These are phyloP conservation scores for Pleurotus sapidus DNA, from an alignment of 768 basidiomycete species.

Conservation along the genomic window DNA sequence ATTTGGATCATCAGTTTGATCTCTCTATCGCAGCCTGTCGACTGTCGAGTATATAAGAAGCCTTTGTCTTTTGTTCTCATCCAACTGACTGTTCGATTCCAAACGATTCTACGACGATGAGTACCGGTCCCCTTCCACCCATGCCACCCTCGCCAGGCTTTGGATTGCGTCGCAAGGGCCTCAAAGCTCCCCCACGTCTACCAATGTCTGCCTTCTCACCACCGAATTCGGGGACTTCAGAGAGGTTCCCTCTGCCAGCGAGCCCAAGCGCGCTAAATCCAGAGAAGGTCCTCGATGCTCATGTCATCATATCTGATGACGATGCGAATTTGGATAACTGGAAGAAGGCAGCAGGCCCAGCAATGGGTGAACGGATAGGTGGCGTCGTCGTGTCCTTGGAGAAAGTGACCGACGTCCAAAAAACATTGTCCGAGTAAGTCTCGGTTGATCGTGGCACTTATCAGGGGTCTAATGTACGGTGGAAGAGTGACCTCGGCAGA, in stretches of 20 bases:
- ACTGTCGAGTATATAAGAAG: not conserved
- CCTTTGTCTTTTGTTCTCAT: not conserved
- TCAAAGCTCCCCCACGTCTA: slow-evolving; percentile 65
- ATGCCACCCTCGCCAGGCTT: slow-evolving; percentile 40
- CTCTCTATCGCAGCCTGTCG: not conserved
- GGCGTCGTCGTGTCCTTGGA: slow-evolving; percentile 59
- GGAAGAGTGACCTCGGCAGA: slow-evolving; percentile 10
- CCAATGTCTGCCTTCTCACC: slow-evolving; percentile 76
- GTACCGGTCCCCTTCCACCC: slow-evolving; percentile 12
- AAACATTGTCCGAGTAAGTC: slow-evolving; percentile 47
- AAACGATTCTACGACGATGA: slow-evolving; percentile 7
- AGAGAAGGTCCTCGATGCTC: slow-evolving; percentile 60
- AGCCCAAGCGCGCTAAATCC: slow-evolving; percentile 71
- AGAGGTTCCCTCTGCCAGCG: slow-evolving; percentile 64
- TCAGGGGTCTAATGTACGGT: not conserved
- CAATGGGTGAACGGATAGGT: slow-evolving; percentile 39
- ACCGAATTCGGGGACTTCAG: slow-evolving; percentile 63
- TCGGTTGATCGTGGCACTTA: not conserved
- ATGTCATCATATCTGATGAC: slow-evolving; percentile 45
- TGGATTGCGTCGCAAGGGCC: slow-evolving; percentile 54
- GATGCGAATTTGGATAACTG: slow-evolving; percentile 44
- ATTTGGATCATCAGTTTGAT: not conserved
- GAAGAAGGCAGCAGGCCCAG: slow-evolving; percentile 48
- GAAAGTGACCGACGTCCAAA: slow-evolving; percentile 31
- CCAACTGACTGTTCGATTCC: not conserved